These are phyloP conservation scores for Sclerotinia borealis DNA, from an alignment of 2,329 filamentous ascomycete genomes.

Conservation along the genomic window DNA sequence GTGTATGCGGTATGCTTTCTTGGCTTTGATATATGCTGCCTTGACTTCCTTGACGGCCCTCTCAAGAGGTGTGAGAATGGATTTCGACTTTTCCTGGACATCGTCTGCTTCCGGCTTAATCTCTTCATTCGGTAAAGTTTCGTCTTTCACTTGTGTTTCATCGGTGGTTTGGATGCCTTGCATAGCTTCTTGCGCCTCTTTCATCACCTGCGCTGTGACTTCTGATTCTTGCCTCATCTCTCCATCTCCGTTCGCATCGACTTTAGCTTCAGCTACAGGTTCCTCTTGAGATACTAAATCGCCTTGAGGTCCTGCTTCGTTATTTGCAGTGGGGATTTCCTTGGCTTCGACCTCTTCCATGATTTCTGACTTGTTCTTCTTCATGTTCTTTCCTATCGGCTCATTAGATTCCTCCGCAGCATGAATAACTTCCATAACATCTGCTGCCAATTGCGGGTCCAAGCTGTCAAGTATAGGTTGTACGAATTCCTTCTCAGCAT, in stretches of 20 bases:
- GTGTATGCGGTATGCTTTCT: constrained; percentile 78
- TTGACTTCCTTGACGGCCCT: constrained; percentile 69
- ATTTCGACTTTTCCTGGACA: constrained; percentile 14
- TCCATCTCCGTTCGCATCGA: background rate
- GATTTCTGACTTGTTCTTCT: constrained; percentile 4
- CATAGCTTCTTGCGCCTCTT: background rate
- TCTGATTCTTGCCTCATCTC: background rate
- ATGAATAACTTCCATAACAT: constrained; percentile 58
- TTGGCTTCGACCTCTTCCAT: constrained; percentile 2
- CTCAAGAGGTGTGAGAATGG: constrained; percentile 45
- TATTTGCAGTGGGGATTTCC: background rate
- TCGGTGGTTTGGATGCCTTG: background rate
- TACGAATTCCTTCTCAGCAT: constrained; percentile 74
- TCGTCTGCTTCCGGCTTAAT: constrained; percentile 5
- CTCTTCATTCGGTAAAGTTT: background rate
- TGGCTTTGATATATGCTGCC: constrained; percentile 72
- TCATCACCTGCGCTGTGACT: background rate
- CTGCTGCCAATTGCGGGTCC: constrained; percentile 56
- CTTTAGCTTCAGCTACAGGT: background rate
- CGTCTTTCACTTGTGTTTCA: background rate
- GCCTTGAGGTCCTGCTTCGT: background rate
- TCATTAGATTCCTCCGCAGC: constrained; percentile 26
- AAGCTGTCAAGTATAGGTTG: constrained; percentile 60
- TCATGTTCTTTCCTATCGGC: constrained; percentile 5
- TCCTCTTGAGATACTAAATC: background rate